These are phyloP conservation scores for Mortierella sp. DNA, from an alignment of 371 early-diverging fungal genomes.

Conservation along the genomic window DNA sequence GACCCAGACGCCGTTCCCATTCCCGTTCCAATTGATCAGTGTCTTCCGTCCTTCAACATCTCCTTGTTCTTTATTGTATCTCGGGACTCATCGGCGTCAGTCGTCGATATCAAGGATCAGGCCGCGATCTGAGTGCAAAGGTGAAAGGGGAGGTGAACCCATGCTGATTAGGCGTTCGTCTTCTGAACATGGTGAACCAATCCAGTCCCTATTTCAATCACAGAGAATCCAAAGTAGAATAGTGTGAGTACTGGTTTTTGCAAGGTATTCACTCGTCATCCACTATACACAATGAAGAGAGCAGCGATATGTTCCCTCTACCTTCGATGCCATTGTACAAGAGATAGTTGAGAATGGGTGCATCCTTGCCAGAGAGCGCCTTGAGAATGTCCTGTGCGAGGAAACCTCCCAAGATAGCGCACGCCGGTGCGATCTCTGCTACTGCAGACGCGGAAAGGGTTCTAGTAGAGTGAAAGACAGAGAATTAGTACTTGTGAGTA, in stretches of 20 bases:
- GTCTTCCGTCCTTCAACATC: too few relatives aligned
- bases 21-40: neutral
- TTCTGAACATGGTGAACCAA: constrained; percentile 39
- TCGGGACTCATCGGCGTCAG: neutral
- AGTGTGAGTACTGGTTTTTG: neutral
- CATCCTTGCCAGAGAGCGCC: constrained; percentile 81
- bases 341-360: constrained; percentile 86
- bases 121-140: too few relatives aligned
- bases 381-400: constrained; percentile 91
- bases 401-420: constrained; percentile 89
- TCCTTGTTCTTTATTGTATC: neutral
- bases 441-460: constrained; percentile 54
- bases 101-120: neutral
- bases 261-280: neutral
- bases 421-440: constrained; percentile 79
- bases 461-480: constrained; percentile 27
- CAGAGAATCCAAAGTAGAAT: neutral
- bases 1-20: neutral
- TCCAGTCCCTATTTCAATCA: constrained; percentile 26
- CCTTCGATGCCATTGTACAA: constrained; percentile 76
- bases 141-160: too few relatives aligned
- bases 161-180: neutral
- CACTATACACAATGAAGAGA: neutral
- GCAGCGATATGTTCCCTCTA: constrained; percentile 25
- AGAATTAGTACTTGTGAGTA: too few relatives aligned